Evolutionary conservation across 208 protist species (phyloP).

Genomic region (Plasmodiophora brassicae): DNA sequence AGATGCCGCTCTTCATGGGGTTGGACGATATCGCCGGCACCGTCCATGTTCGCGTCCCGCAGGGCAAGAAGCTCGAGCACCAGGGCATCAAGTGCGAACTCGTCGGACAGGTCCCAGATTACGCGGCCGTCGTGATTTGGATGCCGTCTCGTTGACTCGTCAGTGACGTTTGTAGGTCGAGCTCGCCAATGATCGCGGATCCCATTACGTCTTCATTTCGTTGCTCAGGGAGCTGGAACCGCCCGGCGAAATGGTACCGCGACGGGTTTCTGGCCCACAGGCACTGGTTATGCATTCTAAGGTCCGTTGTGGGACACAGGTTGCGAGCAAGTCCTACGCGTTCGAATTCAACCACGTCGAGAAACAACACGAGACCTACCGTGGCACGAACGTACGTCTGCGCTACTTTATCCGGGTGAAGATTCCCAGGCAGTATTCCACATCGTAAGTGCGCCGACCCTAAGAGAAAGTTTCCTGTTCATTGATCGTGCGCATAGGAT

Average conservation of each 20-base stretch:
- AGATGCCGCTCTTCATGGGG: background rate
- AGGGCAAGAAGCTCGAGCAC: conserved; percentile 48
- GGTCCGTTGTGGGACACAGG: background rate
- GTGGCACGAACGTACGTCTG: conserved; percentile 73
- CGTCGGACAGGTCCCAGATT: conserved; percentile 51
- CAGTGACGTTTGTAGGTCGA: conserved; percentile 35
- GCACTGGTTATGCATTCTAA: background rate
- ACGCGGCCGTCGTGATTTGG: background rate
- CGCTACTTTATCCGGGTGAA: conserved; percentile 72
- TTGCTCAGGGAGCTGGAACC: conserved; percentile 46
- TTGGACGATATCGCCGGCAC: background rate
- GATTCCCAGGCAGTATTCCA: conserved; percentile 57
- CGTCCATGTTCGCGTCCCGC: conserved; percentile 8
- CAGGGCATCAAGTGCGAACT: conserved; percentile 56
- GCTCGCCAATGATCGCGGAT: conserved; percentile 45
- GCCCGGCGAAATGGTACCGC: conserved; percentile 9
- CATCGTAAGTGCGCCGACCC: conserved; percentile 43
- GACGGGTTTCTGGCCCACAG: background rate
- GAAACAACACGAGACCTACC: conserved; percentile 75
- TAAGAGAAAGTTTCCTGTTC: background rate
- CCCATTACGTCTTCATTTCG: conserved; percentile 47
- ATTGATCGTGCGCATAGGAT: background rate
- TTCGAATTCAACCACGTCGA: conserved; percentile 59
- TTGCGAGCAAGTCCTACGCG: conserved; percentile 34
- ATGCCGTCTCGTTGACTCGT: background rate